Evolutionary conservation across 345 rosid species (phyloP).

Genomic region (Noccaea bulbosa): DNA sequence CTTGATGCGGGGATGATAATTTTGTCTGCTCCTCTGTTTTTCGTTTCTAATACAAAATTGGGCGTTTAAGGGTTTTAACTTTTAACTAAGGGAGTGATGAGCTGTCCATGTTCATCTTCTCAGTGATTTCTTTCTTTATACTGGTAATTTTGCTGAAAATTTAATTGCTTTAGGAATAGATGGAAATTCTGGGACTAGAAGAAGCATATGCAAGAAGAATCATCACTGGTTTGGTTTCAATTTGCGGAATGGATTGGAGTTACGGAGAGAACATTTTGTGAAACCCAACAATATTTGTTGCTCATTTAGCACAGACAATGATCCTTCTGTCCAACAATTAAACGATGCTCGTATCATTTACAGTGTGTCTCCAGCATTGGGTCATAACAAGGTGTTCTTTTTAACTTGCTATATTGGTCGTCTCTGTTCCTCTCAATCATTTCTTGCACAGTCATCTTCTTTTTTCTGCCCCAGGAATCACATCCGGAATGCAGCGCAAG

Average conservation of each 20-base stretch:
- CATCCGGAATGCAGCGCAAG: slow-evolving; percentile 95
- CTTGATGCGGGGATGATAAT: no score
- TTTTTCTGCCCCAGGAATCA: slow-evolving; percentile 59
- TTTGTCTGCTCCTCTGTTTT: slow-evolving; percentile 8
- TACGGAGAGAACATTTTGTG: slow-evolving; percentile 24
- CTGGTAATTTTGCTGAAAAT: not conserved
- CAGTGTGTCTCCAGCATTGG: slow-evolving; percentile 82
- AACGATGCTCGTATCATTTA: slow-evolving; percentile 66
- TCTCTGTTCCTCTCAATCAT: not conserved
- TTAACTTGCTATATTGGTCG: slow-evolving; percentile 2
- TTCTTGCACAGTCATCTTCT: not conserved
- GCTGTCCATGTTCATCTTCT: slow-evolving; percentile 8
- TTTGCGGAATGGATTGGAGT: slow-evolving; percentile 20
- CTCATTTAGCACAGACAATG: slow-evolving; percentile 45
- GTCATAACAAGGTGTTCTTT: slow-evolving; percentile 74
- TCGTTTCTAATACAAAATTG: not conserved
- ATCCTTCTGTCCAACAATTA: slow-evolving; percentile 43
- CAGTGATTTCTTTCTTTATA: not conserved
- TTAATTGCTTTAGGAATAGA: slow-evolving; percentile 30
- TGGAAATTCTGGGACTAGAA: slow-evolving; percentile 26
- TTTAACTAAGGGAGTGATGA: not conserved
- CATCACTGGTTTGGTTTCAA: slow-evolving; percentile 15
- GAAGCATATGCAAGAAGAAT: slow-evolving; percentile 36
- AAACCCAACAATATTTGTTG: slow-evolving; percentile 41
- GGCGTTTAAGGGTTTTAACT: not conserved